Evolutionary conservation across 106 monocot genomes (phyloP), one percentile per base, ranked within the genome.

Genomic region (Iris macrosiphon): DNA sequence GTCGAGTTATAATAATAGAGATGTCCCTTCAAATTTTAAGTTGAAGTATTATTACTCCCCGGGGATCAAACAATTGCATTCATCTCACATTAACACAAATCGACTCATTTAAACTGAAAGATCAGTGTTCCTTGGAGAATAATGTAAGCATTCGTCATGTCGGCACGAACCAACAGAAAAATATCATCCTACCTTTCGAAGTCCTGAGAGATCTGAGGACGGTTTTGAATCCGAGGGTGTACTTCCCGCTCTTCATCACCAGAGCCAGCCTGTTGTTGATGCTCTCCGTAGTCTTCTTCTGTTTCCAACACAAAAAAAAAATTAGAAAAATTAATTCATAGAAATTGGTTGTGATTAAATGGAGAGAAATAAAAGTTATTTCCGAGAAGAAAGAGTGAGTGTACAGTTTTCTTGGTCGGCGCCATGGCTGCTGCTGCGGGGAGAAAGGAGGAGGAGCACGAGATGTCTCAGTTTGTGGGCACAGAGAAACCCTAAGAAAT

Each of bases 191-290:
- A 86, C 86, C 70, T 66, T 87, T 87, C 45, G 77, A 81, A 62
- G 22, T 78, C 54, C 87, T 37, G 35, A 78, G 67, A 7, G 81
- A 68, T 49, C 67, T 74, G 61, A 87, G 76, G 3, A 87, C 82
- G 15, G 87, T 87, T 64, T 87, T 87, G 65, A 72, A 87, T 0
- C 81, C 87, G 11, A 86, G 81, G 18, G 86, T 86, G 57, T 86
- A 86, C 59, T 86, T 86, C 21, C 86, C 81, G 62, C 86, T 86
- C 86, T 86, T 86, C 86, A 86, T 81, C 52, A 86, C 81, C 9
- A 86, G 81, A 42, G 80, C 81, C 11, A 87, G 82, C 74, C 75
- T 53, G 68, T 82, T 87, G 70, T 87, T 87, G 34, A 87, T 87
- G 87, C 64, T 81, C 65, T 87, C 87, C 15, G 74, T 78, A 29